These are phyloP conservation scores for Pseudoturritis turrita DNA, from an alignment of 345 rosid species.

Conservation along the genomic window DNA sequence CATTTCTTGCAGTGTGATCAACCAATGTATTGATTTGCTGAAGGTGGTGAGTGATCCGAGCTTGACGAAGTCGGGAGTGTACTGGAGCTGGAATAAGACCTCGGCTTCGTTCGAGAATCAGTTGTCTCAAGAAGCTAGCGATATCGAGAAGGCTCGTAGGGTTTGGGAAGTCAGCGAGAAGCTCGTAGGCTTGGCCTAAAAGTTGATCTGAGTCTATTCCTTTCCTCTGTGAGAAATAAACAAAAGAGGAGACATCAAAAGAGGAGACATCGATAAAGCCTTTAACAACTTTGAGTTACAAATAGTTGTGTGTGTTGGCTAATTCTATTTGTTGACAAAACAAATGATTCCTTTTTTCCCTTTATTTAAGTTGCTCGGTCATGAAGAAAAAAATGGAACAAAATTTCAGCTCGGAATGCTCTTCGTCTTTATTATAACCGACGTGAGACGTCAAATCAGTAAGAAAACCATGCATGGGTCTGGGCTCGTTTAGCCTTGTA, in stretches of 20 bases:
- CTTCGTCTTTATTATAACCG: too few species aligned
- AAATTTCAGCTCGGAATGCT: neutral
- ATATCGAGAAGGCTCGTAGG: constrained; percentile 67
- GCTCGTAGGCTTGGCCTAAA: constrained; percentile 78
- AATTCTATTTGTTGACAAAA: neutral
- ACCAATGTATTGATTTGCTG: neutral
- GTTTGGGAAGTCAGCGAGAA: constrained; percentile 92
- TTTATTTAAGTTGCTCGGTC: neutral
- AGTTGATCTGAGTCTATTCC: neutral
- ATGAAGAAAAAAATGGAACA: neutral
- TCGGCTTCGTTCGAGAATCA: constrained; percentile 90
- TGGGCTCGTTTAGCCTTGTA: too few species aligned
- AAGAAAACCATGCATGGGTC: too few species aligned
- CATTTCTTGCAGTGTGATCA: neutral
- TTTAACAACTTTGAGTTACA: neutral
- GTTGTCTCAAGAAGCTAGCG: constrained; percentile 85
- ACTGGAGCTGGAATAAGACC: constrained; percentile 96
- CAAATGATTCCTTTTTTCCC: neutral
- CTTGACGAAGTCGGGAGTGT: constrained; percentile 89
- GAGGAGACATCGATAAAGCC: constrained; percentile 4
- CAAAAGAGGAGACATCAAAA: neutral
- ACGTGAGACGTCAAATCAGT: too few species aligned
- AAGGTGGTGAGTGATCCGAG: constrained; percentile 84
- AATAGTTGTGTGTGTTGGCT: neutral
- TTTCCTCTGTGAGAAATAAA: neutral